Conservation (phyloP, 257 asterid species). For the Solanum medicagineum region DNA sequence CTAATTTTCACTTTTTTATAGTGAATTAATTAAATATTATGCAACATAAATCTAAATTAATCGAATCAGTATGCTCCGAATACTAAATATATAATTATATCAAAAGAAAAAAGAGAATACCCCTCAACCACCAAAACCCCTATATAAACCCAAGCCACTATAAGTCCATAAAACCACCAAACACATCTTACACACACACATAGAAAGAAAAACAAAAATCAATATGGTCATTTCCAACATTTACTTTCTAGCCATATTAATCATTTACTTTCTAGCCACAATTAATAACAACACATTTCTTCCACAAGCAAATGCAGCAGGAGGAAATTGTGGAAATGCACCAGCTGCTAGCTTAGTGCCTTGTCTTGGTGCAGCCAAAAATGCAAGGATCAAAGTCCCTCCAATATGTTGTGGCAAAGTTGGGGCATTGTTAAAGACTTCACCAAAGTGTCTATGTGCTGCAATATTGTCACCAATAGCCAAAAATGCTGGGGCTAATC, state of each 20-base stretch:
- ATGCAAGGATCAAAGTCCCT: slow-evolving; percentile 1
- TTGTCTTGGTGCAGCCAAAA: slow-evolving; percentile 18
- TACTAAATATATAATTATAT: not conserved
- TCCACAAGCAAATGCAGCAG: slow-evolving; percentile 10
- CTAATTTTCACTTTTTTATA: not conserved
- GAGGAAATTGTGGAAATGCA: slow-evolving; percentile 15
- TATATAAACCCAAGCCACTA: not conserved
- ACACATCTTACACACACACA: not conserved
- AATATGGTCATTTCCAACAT: not conserved
- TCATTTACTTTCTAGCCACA: slow-evolving; percentile 8
- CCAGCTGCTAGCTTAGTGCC: slow-evolving; percentile 21
- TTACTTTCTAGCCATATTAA: not conserved
- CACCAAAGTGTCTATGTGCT: slow-evolving; percentile 24
- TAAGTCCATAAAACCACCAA: not conserved
- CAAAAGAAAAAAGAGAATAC: not conserved
- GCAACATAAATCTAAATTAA: not conserved
- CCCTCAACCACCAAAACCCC: not conserved
- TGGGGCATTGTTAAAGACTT: slow-evolving; percentile 7
- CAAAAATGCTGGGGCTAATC: slow-evolving; percentile 12
- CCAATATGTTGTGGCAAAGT: slow-evolving; percentile 20
- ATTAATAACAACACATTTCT: not conserved
- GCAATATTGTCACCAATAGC: slow-evolving; percentile 29
- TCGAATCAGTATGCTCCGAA: not conserved
- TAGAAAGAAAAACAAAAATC: not conserved
- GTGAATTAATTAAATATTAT: not conserved